phyloP scores from a whole-genome alignment of 129 eudicot species.

The Smallanthus sonchifolius region DNA sequence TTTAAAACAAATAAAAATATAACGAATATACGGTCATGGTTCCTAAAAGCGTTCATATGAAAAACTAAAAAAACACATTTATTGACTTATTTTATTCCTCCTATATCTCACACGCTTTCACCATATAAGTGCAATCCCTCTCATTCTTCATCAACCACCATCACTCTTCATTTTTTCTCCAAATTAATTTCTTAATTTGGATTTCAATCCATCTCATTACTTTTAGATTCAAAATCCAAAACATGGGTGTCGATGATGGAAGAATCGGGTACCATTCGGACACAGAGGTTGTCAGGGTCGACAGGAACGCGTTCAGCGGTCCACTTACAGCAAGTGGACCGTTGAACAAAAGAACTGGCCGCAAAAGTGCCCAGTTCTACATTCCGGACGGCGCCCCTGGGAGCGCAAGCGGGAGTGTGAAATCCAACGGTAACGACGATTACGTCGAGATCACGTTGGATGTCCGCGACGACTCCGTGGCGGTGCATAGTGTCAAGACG shows the following conservation, averaged over 20 bases:
- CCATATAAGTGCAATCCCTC: slow-evolving; percentile 37
- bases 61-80: background rate
- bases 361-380: slow-evolving; percentile 52
- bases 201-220: background rate
- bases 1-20: too few species aligned
- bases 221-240: slow-evolving; percentile 27
- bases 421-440: slow-evolving; percentile 16
- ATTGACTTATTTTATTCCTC: slow-evolving; percentile 7
- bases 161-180: background rate
- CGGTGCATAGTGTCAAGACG: slow-evolving; percentile 68
- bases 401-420: background rate
- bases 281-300: slow-evolving; percentile 44
- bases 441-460: slow-evolving; percentile 78
- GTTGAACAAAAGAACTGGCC: slow-evolving; percentile 40
- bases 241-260: slow-evolving; percentile 28
- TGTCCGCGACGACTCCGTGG: slow-evolving; percentile 74
- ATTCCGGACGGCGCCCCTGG: slow-evolving; percentile 26
- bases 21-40: too few species aligned
- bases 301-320: slow-evolving; percentile 49
- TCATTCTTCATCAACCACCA: slow-evolving; percentile 5
- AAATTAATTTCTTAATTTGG: background rate
- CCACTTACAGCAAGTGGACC: slow-evolving; percentile 61
- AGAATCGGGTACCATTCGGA: slow-evolving; percentile 52
- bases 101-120: slow-evolving; percentile 23
- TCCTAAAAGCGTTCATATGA: too few species aligned